A percentile compares a stretch with the other conserved stretches of the same genome.
Conservation (phyloP, 2,329 filamentous ascomycete species). For the Fusarium chaquense region DNA sequence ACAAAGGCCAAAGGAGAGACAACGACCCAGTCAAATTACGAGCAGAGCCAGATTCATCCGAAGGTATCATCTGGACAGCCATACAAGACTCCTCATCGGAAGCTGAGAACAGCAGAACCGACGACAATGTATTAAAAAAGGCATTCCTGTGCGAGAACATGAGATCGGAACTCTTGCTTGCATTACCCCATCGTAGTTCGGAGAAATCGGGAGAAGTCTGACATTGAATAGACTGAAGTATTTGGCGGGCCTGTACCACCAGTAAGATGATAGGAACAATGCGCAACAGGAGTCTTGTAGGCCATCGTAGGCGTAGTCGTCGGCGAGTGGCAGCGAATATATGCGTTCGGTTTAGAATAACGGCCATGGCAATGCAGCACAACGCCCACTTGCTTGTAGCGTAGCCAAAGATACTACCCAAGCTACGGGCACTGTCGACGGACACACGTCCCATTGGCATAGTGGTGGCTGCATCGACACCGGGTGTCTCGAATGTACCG, state of each 20-base stretch:
- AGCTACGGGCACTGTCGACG: conserved; percentile 72
- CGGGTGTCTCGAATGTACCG: conserved; percentile 26
- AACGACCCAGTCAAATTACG: conserved; percentile 79
- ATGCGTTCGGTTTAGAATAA: conserved; percentile 89
- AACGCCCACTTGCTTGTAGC: conserved; percentile 93
- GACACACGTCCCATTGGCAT: conserved; percentile 61
- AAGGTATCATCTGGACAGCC: conserved; percentile 76
- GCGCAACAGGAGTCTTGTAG: conserved; percentile 76
- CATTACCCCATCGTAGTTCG: conserved; percentile 75
- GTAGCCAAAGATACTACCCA: conserved; percentile 91
- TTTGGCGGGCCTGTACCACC: conserved; percentile 71
- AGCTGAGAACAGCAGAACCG: conserved; percentile 77
- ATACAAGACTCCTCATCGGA: conserved; percentile 80
- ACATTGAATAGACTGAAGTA: conserved; percentile 90
- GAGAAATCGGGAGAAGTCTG: conserved; percentile 84
- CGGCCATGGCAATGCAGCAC: conserved; percentile 85
- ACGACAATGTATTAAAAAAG: conserved; percentile 78
- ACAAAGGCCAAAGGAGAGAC: conserved; percentile 79
- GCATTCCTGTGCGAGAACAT: conserved; percentile 78
- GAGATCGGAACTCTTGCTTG: conserved; percentile 72
- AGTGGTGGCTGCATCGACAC: conserved; percentile 27
- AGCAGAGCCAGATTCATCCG: conserved; percentile 61
- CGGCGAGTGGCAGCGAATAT: conserved; percentile 93
- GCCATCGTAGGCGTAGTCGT: conserved; percentile 80
- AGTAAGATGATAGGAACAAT: conserved; percentile 78